Evolutionary conservation across 2,329 filamentous ascomycete species (phyloP).

Genomic region (Pseudopithomyces maydicus): DNA sequence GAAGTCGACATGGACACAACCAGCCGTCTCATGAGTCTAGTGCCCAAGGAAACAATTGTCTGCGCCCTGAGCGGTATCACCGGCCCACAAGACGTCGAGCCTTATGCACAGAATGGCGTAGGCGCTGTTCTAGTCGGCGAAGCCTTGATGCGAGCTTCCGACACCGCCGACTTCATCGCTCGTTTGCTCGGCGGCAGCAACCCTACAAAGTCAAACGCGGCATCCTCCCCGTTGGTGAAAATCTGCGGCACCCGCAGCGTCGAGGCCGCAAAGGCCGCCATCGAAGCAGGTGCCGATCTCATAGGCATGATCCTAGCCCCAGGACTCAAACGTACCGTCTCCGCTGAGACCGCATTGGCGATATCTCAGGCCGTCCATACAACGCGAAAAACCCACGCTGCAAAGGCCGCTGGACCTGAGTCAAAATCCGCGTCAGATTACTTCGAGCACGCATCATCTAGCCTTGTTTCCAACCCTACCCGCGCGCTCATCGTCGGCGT

Average conservation of each 20-base stretch:
- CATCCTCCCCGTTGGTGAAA: constrained; percentile 71
- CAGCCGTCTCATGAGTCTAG: constrained; percentile 82
- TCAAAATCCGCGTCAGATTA: constrained; percentile 64
- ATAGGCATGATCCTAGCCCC: constrained; percentile 92
- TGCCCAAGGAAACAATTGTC: constrained; percentile 83
- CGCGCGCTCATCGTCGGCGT: constrained; percentile 87
- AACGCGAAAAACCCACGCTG: constrained; percentile 43
- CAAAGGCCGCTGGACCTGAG: constrained; percentile 27
- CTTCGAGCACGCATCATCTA: constrained; percentile 64
- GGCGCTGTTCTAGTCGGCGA: constrained; percentile 94
- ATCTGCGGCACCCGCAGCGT: constrained; percentile 89
- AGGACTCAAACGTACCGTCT: constrained; percentile 78
- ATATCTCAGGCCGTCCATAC: constrained; percentile 81
- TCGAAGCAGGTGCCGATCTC: constrained; percentile 86
- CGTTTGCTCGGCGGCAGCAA: constrained; percentile 71
- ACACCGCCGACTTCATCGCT: constrained; percentile 82
- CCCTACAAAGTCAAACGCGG: constrained; percentile 14
- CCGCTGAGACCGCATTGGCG: constrained; percentile 74
- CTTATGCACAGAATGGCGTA: constrained; percentile 87
- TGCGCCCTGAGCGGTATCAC: constrained; percentile 95
- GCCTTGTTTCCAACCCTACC: constrained; percentile 55
- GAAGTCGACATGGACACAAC: constrained; percentile 95
- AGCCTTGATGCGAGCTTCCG: constrained; percentile 87
- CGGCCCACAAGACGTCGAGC: constrained; percentile 82
- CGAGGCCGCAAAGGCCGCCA: constrained; percentile 78